Conservation (phyloP, 169 alveolate genomes). For the Cryptosporidium viatorum region DNA sequence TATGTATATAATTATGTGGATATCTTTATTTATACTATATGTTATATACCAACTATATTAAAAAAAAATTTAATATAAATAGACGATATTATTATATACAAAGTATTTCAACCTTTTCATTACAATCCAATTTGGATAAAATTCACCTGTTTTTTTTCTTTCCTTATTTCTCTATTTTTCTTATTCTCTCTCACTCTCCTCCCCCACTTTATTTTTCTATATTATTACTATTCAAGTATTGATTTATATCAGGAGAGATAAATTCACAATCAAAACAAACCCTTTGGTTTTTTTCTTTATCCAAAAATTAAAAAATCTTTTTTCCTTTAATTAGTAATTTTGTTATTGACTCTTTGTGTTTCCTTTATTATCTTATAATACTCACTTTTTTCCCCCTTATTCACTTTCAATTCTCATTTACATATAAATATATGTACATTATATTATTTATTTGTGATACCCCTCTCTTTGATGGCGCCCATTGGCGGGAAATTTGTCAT, state of each 20-base stretch:
- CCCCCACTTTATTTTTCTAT: constrained; percentile 3
- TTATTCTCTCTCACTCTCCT: background rate
- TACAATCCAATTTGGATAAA: background rate
- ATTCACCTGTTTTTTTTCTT: background rate
- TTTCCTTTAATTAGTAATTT: too few species aligned
- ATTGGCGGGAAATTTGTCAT: background rate
- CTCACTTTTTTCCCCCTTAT: background rate
- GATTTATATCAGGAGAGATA: background rate
- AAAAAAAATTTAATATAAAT: background rate
- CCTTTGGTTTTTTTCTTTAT: background rate
- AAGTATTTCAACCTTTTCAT: background rate
- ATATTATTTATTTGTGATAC: background rate
- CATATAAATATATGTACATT: background rate
- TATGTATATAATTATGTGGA: background rate
- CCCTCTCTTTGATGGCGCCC: background rate
- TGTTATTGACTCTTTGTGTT: background rate
- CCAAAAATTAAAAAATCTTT: too few species aligned
- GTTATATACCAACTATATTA: background rate
- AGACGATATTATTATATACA: background rate
- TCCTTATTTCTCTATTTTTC: background rate
- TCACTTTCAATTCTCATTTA: background rate
- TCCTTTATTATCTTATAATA: background rate
- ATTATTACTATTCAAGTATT: too few species aligned
- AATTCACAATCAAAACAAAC: background rate
- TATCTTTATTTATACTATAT: background rate